These are phyloP conservation scores for Quercus berberidifolia DNA, from an alignment of 306 rosid species.

Conservation along the genomic window DNA sequence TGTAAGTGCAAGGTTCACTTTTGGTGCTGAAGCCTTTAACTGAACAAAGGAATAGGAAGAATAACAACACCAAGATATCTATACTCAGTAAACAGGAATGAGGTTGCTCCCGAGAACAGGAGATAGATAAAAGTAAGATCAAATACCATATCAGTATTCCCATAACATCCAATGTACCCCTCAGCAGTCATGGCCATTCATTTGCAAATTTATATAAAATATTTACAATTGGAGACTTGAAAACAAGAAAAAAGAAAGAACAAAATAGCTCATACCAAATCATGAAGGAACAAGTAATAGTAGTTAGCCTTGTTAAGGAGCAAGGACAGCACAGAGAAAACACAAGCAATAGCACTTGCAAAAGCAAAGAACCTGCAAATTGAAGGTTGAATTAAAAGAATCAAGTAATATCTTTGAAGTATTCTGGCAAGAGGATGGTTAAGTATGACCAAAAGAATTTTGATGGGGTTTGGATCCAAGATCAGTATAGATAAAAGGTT, in stretches of 20 bases:
- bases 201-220: neutral
- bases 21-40: constrained; percentile 63
- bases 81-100: constrained; percentile 54
- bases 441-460: constrained; percentile 11
- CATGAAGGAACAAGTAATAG: constrained; percentile 44
- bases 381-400: neutral
- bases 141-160: constrained; percentile 26
- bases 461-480: constrained; percentile 1
- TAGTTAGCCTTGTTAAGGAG: constrained; percentile 20
- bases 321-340: constrained; percentile 24
- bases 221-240: neutral
- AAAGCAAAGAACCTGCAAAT: constrained; percentile 46
- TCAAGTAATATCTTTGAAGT: too few species aligned
- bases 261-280: constrained; percentile 34
- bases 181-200: constrained; percentile 45
- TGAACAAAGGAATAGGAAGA: constrained; percentile 61
- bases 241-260: neutral
- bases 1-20: constrained; percentile 68
- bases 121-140: constrained; percentile 5
- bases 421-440: neutral
- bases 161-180: constrained; percentile 53
- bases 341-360: constrained; percentile 45
- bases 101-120: constrained; percentile 58
- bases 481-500: neutral
- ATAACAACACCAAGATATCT: constrained; percentile 45